Percentiles rank a stretch among this genome's conserved stretches.
phyloP scores from a whole-genome alignment of 345 rosid genomes.

The Ailanthus altissimus region DNA sequence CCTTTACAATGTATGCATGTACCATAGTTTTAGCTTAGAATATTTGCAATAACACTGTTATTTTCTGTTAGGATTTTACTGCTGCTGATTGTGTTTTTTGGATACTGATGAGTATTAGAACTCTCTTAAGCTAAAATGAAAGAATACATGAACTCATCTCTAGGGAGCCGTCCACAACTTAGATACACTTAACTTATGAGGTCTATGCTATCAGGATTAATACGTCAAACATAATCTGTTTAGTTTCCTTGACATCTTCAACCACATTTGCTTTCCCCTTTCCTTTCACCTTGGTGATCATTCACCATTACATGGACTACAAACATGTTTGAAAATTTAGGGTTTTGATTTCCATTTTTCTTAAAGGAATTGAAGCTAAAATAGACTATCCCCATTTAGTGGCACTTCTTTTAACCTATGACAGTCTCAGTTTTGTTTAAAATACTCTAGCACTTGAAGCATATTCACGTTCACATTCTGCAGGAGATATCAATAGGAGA shows the following conservation, averaged over 20 bases:
- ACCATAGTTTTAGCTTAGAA: background rate
- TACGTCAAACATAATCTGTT: background rate
- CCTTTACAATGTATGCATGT: background rate
- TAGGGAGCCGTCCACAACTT: background rate
- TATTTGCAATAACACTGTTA: background rate
- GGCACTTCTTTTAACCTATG: background rate
- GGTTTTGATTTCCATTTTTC: background rate
- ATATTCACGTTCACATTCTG: background rate
- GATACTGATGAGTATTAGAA: background rate
- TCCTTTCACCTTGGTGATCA: background rate
- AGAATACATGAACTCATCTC: background rate
- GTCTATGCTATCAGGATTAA: background rate
- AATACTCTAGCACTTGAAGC: background rate
- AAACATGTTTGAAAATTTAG: background rate
- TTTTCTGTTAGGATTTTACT: background rate
- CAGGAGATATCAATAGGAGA: background rate
- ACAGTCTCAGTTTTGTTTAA: background rate
- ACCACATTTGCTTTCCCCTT: background rate
- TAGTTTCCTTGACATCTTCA: background rate
- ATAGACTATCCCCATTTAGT: background rate
- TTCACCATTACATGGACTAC: background rate
- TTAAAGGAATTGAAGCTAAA: background rate
- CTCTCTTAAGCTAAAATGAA: conserved; percentile 8
- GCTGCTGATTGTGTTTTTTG: background rate
- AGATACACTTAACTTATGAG: background rate